Percentiles rank a stretch among this genome's conserved stretches.
These are phyloP conservation scores for Coemansia sp. DNA, from an alignment of 192 early-diverging fungal species.

Conservation along the genomic window DNA sequence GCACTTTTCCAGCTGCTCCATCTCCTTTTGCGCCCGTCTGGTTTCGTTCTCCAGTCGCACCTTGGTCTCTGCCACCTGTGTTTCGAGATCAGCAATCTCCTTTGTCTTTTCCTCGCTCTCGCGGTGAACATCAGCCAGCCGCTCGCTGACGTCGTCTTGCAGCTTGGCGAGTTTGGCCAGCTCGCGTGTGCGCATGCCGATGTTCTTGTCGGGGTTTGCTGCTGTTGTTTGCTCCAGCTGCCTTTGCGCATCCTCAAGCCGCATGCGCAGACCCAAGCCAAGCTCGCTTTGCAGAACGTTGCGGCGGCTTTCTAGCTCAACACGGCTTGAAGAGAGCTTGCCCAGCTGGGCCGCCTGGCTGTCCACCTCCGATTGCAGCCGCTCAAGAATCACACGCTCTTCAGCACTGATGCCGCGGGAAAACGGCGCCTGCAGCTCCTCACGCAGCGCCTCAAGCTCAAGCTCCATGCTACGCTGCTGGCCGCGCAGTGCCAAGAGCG, in stretches of 20 bases:
- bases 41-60: constrained; percentile 28
- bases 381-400: constrained; percentile 54
- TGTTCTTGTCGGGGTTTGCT: constrained; percentile 48
- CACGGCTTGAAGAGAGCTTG: constrained; percentile 52
- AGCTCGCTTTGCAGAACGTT: constrained; percentile 72
- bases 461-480: constrained; percentile 32
- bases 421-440: constrained; percentile 61
- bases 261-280: constrained; percentile 61
- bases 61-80: constrained; percentile 36
- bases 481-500: constrained; percentile 19
- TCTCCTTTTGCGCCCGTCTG: constrained; percentile 27
- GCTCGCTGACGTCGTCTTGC: constrained; percentile 25
- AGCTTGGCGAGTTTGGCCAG: constrained; percentile 24
- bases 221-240: constrained; percentile 56
- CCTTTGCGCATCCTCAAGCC: constrained; percentile 62
- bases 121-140: constrained; percentile 27
- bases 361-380: constrained; percentile 54
- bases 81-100: constrained; percentile 49
- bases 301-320: constrained; percentile 67
- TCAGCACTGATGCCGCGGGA: constrained; percentile 51
- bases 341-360: constrained; percentile 55
- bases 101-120: constrained; percentile 42
- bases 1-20: constrained; percentile 66
- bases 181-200: constrained; percentile 37
- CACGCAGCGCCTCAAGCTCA: constrained; percentile 55